These are phyloP conservation scores for Aureobasidium namibiae DNA, from an alignment of 2,329 filamentous ascomycete genomes.

Conservation along the genomic window DNA sequence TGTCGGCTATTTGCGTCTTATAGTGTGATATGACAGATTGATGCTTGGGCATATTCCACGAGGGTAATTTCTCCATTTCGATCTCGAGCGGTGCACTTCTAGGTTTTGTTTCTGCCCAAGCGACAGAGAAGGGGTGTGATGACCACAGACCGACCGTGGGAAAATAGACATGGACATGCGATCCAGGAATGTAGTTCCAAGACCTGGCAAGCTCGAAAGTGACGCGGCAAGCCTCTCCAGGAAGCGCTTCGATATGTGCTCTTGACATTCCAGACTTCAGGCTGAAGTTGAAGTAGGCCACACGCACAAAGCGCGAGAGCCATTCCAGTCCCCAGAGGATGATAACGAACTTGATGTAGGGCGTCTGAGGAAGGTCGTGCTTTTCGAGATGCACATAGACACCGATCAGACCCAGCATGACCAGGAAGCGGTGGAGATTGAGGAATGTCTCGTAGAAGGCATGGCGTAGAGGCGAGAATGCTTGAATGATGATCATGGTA, in stretches of 20 bases:
- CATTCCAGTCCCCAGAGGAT: constrained; percentile 69
- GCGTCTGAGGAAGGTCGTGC: constrained; percentile 58
- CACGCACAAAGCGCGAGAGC: constrained; percentile 38
- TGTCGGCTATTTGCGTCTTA: constrained; percentile 12
- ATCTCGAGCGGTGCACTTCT: constrained; percentile 22
- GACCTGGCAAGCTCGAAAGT: constrained; percentile 51
- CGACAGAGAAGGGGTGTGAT: constrained; percentile 44
- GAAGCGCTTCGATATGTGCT: constrained; percentile 50
- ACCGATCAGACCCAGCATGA: constrained; percentile 57
- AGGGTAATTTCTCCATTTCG: constrained; percentile 27
- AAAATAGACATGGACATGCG: constrained; percentile 54
- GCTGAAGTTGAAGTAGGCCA: constrained; percentile 48
- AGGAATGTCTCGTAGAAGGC: constrained; percentile 98
- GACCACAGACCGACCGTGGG: constrained; percentile 37
- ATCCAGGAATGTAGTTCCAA: constrained; percentile 46
- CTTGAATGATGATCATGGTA: constrained; percentile 57
- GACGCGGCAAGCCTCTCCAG: constrained; percentile 51
- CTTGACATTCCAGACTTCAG: constrained; percentile 40
- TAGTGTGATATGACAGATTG: constrained; percentile 3
- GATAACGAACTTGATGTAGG: constrained; percentile 67
- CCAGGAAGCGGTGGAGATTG: constrained; percentile 72
- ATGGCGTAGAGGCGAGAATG: constrained; percentile 74
- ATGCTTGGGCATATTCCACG: constrained; percentile 14
- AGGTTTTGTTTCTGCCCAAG: constrained; percentile 33
- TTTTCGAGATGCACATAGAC: constrained; percentile 72